Evolutionary conservation across 371 early-diverging fungal species (phyloP).

Genomic region (Mortierella sp.): DNA sequence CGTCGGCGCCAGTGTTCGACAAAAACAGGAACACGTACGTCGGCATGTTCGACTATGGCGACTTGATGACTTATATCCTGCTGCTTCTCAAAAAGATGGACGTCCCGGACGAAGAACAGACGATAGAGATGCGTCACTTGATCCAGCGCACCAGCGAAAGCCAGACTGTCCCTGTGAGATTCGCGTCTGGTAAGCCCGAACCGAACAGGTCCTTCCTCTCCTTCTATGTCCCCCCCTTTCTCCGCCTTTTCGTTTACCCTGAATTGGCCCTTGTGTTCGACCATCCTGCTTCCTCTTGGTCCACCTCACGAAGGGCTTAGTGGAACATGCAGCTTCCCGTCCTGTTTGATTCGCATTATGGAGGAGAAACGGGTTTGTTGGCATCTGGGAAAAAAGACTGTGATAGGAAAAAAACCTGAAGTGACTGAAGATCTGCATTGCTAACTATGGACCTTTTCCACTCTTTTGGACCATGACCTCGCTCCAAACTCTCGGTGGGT

Average conservation of each 20-base stretch:
- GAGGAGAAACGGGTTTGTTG: conserved; percentile 8
- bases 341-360: background rate
- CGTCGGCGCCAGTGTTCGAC: conserved; percentile 79
- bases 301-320: too few relatives aligned
- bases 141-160: conserved; percentile 65
- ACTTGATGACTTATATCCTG: conserved; percentile 73
- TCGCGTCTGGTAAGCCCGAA: conserved; percentile 58
- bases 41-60: conserved; percentile 91
- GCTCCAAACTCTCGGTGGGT: too few relatives aligned
- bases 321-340: background rate
- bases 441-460: too few relatives aligned
- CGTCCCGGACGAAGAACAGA: conserved; percentile 46
- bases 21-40: conserved; percentile 59
- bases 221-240: too few relatives aligned
- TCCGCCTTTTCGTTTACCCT: too few relatives aligned
- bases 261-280: too few relatives aligned
- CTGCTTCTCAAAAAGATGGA: conserved; percentile 58
- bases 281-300: too few relatives aligned
- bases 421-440: too few relatives aligned
- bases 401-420: background rate
- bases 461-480: too few relatives aligned
- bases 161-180: conserved; percentile 71
- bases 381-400: background rate
- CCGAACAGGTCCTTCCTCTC: too few relatives aligned
- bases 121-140: conserved; percentile 68